Percentiles rank a stretch among this genome's conserved stretches.
These are phyloP conservation scores for Scortechinia acanthostroma DNA, from an alignment of 2,329 filamentous ascomycete genomes.

Conservation along the genomic window DNA sequence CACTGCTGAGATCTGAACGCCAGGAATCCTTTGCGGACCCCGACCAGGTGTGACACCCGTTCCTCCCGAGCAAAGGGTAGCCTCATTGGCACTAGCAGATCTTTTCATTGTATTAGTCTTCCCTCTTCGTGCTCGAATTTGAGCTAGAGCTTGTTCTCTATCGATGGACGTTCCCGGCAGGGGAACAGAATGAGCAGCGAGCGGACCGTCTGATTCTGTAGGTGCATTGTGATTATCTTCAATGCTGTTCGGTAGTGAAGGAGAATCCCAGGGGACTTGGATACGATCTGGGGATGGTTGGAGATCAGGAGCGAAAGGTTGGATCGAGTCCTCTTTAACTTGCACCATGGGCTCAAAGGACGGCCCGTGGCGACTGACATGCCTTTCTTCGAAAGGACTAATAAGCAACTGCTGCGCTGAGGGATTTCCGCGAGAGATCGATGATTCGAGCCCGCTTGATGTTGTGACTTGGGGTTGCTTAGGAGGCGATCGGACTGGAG, in stretches of 20 bases:
- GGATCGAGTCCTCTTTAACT: no score
- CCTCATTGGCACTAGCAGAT: conserved; percentile 23
- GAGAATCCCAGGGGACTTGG: not conserved
- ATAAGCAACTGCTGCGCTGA: not conserved
- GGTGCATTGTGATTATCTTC: no score
- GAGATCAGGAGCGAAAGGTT: no score
- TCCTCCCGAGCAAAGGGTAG: conserved; percentile 8
- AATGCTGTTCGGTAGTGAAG: no score
- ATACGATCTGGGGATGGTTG: not conserved
- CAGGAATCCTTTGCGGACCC: not conserved
- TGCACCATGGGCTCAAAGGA: no score
- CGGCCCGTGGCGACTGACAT: not conserved
- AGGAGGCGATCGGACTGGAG: conserved; percentile 11
- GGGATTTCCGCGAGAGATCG: not conserved
- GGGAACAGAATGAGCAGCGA: conserved; percentile 11
- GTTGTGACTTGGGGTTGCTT: no score
- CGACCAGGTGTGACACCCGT: not conserved
- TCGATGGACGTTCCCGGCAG: conserved; percentile 31
- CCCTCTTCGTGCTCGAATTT: conserved; percentile 34
- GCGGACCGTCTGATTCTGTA: no score
- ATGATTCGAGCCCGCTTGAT: not conserved
- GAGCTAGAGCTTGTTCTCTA: conserved; percentile 35
- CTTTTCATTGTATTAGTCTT: conserved; percentile 25
- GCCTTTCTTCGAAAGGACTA: not conserved
- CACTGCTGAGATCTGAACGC: not conserved